phyloP scores from a whole-genome alignment of 176 grass and related monocot genomes.

The Secale cereale region DNA sequence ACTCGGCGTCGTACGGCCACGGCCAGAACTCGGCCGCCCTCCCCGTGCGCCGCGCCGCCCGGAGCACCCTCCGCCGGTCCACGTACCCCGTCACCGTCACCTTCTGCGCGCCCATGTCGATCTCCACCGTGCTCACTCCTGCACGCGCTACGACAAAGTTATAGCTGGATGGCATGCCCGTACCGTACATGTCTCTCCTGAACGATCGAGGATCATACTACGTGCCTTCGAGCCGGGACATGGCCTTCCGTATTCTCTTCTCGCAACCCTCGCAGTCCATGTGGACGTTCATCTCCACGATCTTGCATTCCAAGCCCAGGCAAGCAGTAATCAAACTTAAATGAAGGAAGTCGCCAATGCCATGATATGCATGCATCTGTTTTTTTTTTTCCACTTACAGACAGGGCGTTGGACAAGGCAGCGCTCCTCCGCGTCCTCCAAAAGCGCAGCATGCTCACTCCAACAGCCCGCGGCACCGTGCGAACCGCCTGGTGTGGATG shows the following conservation, averaged over 20 bases:
- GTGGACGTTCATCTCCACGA: constrained; percentile 83
- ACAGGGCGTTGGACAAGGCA: constrained; percentile 47
- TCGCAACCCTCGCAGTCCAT: constrained; percentile 95
- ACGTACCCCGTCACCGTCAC: constrained; percentile 84
- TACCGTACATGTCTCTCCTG: too few relatives aligned
- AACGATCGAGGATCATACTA: too few relatives aligned
- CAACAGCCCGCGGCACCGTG: neutral
- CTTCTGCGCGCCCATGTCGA: constrained; percentile 83
- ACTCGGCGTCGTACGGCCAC: constrained; percentile 64
- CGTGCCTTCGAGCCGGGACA: constrained; percentile 66
- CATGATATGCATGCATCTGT: neutral
- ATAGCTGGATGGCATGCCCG: too few relatives aligned
- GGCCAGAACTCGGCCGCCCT: constrained; percentile 90
- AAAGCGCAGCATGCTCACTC: constrained; percentile 42
- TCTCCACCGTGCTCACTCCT: constrained; percentile 68
- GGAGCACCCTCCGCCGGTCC: constrained; percentile 58
- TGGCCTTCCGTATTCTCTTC: constrained; percentile 58
- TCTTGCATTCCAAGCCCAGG: constrained; percentile 27
- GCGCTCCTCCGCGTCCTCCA: constrained; percentile 35
- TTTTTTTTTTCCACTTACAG: constrained; percentile 46
- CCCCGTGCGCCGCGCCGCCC: constrained; percentile 66
- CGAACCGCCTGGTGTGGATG: neutral
- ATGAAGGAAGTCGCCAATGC: neutral
- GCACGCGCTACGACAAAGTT: neutral
- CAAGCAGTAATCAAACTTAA: neutral